Percentiles rank a stretch among this genome's conserved stretches.
These are phyloP conservation scores for Trametes cubensis DNA, from an alignment of 768 basidiomycete species.

Conservation along the genomic window DNA sequence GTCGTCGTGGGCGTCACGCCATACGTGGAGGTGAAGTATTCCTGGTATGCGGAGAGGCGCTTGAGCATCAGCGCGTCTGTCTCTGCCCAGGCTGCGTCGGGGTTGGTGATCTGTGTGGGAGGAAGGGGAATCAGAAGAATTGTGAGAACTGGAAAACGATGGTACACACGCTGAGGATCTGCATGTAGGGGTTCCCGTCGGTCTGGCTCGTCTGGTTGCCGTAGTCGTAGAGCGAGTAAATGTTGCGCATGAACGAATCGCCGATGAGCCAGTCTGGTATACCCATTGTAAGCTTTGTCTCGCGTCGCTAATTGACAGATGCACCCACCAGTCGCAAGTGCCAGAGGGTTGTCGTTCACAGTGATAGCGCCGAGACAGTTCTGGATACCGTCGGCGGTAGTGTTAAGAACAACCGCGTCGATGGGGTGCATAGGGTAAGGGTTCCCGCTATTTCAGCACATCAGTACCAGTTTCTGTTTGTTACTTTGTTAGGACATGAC, in stretches of 20 bases:
- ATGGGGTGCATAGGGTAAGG: slow-evolving; percentile 3
- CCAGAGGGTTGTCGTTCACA: not conserved
- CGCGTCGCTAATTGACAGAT: too few relatives aligned
- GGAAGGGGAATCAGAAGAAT: not conserved
- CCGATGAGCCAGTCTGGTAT: slow-evolving; percentile 7
- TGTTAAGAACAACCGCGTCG: not conserved
- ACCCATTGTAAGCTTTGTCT: too few relatives aligned
- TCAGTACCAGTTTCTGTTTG: not conserved
- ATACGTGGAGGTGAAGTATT: not conserved
- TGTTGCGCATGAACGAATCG: slow-evolving; percentile 8
- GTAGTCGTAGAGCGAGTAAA: slow-evolving; percentile 8
- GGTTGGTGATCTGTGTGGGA: not conserved
- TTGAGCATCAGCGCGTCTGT: not conserved
- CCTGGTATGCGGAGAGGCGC: not conserved
- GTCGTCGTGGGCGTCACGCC: not conserved
- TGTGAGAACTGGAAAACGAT: not conserved
- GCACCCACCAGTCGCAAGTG: not conserved
- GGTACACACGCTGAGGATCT: slow-evolving; percentile 1
- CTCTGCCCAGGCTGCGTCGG: not conserved
- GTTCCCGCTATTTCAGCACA: not conserved
- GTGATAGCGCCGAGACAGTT: not conserved
- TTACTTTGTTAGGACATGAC: not conserved
- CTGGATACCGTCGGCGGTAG: not conserved
- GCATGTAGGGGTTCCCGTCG: not conserved
- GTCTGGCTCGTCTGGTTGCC: not conserved